A percentile compares a stretch with the other conserved stretches of the same genome.
Conservation (phyloP, 1,284 basidiomycete species). For the Heterobasidion parviporum region DNA sequence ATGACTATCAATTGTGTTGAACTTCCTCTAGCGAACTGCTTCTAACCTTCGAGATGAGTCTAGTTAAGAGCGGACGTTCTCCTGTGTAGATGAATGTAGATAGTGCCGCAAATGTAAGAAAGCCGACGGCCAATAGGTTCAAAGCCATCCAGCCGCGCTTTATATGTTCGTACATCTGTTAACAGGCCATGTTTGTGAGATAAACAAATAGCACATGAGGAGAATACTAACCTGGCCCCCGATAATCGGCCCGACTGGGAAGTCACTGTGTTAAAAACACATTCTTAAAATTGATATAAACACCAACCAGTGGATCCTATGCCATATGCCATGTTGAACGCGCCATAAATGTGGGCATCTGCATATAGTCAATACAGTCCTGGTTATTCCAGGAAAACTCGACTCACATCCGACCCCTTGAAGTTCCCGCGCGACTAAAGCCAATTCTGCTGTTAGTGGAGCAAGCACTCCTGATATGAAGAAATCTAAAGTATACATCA, state of each 20-base stretch:
- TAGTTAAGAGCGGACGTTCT: conserved; percentile 32
- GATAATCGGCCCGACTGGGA: conserved; percentile 55
- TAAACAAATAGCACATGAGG: not conserved
- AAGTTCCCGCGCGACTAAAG: conserved; percentile 42
- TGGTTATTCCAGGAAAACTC: not conserved
- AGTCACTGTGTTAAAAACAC: not conserved
- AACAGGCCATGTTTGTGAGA: not conserved
- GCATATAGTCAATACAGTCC: not conserved
- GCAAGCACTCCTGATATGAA: conserved; percentile 50
- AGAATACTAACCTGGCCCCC: conserved; percentile 47
- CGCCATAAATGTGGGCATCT: conserved; percentile 63
- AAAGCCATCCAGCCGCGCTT: conserved; percentile 49
- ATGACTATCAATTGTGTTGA: no score
- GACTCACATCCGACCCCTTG: conserved; percentile 59
- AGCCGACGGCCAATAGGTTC: conserved; percentile 34
- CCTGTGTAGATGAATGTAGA: conserved; percentile 40
- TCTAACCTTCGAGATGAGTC: conserved; percentile 7
- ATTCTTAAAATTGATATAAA: conserved; percentile 7
- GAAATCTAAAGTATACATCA: conserved; percentile 33
- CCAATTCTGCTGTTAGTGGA: conserved; percentile 57
- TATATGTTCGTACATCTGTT: conserved; percentile 49
- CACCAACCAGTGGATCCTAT: conserved; percentile 45
- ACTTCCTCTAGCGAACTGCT: not conserved
- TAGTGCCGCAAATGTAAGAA: conserved; percentile 30
- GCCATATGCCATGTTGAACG: conserved; percentile 63